Evolutionary conservation across 768 basidiomycete genomes (phyloP).

Genomic region (Melanogaster broomeanus): DNA sequence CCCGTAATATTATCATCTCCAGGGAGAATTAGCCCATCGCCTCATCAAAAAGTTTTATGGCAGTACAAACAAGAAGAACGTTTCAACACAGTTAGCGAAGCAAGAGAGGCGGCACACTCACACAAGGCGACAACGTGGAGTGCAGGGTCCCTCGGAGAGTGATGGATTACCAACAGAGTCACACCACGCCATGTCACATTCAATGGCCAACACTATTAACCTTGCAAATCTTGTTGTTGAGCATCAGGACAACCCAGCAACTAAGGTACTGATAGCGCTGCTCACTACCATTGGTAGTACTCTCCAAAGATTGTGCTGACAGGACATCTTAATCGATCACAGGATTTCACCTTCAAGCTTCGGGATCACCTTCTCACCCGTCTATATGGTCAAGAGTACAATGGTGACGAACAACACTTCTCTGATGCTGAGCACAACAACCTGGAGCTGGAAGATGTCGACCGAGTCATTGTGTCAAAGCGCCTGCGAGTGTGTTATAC

Average conservation of each 20-base stretch:
- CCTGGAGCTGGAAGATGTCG: background rate
- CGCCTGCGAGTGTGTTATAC: conserved; percentile 8
- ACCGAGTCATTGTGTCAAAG: background rate
- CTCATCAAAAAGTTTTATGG: conserved; percentile 30
- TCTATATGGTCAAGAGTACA: conserved; percentile 9
- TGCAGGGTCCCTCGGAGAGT: background rate
- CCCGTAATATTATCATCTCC: too few relatives aligned
- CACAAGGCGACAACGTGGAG: background rate
- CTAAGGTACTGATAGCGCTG: too few relatives aligned
- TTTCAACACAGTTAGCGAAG: conserved; percentile 4
- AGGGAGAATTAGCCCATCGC: conserved; percentile 38
- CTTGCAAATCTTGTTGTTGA: background rate
- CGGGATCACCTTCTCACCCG: conserved; percentile 23
- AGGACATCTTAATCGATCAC: too few relatives aligned
- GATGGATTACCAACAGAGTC: background rate
- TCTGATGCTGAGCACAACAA: background rate
- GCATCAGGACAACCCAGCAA: conserved; percentile 4
- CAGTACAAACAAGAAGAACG: conserved; percentile 23
- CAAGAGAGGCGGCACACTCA: conserved; percentile 12
- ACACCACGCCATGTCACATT: conserved; percentile 3
- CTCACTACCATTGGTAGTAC: too few relatives aligned
- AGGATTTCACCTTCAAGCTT: conserved; percentile 18
- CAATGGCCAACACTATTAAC: background rate
- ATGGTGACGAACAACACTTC: conserved; percentile 12
- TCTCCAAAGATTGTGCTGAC: background rate